Evolutionary conservation across 2,329 filamentous ascomycete species (phyloP).

Genomic region (Talaromyces sp.): DNA sequence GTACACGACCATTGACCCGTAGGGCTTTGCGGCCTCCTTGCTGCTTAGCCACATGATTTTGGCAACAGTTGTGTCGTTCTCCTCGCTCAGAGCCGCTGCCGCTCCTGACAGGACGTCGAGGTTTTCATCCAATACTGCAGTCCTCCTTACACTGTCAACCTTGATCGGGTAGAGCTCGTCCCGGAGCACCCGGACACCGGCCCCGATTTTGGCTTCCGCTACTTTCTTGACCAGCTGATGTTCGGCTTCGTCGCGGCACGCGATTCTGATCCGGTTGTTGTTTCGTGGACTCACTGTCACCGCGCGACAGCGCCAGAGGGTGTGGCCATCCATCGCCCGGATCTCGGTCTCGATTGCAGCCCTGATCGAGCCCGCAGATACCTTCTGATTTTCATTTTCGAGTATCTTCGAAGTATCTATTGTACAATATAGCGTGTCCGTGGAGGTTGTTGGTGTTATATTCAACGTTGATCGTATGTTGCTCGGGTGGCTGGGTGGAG

Average conservation of each 20-base stretch:
- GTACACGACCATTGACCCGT: conserved; percentile 26
- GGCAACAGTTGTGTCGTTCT: conserved; percentile 22
- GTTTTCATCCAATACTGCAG: conserved; percentile 19
- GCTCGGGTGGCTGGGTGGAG: conserved; percentile 17
- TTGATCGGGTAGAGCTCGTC: conserved; percentile 26
- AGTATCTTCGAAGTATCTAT: conserved; percentile 18
- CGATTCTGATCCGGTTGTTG: conserved; percentile 18
- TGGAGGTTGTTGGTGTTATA: conserved; percentile 21
- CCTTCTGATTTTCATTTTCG: conserved; percentile 12
- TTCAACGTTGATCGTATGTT: conserved; percentile 21
- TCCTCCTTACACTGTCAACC: conserved; percentile 19
- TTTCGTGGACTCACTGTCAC: conserved; percentile 17
- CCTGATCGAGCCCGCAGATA: conserved; percentile 14
- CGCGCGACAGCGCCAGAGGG: conserved; percentile 16
- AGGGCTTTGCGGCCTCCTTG: conserved; percentile 22
- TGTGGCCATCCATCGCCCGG: conserved; percentile 11
- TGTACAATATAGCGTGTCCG: conserved; percentile 16
- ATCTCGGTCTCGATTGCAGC: conserved; percentile 16
- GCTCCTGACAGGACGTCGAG: conserved; percentile 15
- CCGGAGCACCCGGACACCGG: conserved; percentile 16
- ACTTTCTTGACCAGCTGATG: conserved; percentile 16
- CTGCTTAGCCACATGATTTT: conserved; percentile 29
- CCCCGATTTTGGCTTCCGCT: conserved; percentile 13
- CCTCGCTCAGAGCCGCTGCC: conserved; percentile 18
- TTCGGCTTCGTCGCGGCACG: conserved; percentile 12